phyloP scores from a whole-genome alignment of 768 basidiomycete species.

The Mycena amicta region DNA sequence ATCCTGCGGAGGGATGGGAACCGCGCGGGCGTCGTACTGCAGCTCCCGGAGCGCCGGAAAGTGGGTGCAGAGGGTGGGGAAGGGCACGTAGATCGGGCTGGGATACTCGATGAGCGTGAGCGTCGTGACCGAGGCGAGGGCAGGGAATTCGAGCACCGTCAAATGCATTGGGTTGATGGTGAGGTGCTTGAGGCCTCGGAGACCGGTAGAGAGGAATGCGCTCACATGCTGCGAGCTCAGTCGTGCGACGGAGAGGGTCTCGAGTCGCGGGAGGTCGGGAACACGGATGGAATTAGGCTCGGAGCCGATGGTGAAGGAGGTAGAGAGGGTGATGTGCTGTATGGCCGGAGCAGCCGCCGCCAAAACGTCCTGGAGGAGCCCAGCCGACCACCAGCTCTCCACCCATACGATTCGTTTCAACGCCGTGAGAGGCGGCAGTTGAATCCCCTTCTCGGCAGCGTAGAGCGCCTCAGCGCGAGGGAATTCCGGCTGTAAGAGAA shows the following conservation, averaged over 20 bases:
- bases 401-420: neutral
- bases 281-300: neutral
- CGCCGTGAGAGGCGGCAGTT: neutral
- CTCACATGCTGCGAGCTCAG: neutral
- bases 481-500: neutral
- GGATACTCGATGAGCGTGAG: neutral
- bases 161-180: neutral
- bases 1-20: neutral
- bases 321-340: neutral
- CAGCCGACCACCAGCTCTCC: neutral
- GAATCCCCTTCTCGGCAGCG: neutral
- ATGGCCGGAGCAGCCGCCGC: neutral
- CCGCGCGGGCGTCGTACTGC: conserved; percentile 2
- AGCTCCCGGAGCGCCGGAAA: conserved; percentile 10
- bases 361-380: neutral
- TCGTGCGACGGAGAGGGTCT: conserved; percentile 2
- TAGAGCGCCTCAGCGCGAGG: neutral
- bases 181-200: conserved; percentile 3
- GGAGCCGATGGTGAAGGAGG: neutral
- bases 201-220: neutral
- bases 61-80: conserved; percentile 1
- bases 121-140: neutral
- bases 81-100: neutral
- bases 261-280: neutral
- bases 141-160: neutral